These are phyloP conservation scores for Pseudocercospora crystallina DNA, from an alignment of 2,329 filamentous ascomycete genomes.

Conservation along the genomic window DNA sequence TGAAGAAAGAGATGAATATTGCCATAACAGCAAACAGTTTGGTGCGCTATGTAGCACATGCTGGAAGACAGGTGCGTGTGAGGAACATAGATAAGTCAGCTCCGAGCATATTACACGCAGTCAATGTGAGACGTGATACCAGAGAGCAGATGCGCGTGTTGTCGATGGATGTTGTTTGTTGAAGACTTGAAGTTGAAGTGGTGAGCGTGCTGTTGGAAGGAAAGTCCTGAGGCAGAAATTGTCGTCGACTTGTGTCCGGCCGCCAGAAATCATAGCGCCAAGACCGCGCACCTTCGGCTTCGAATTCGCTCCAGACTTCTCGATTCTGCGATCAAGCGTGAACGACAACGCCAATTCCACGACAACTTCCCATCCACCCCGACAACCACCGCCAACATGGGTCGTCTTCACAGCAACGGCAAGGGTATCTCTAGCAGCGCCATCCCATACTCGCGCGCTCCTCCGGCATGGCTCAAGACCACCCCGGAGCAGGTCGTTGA, in stretches of 20 bases:
- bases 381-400: constrained; percentile 63
- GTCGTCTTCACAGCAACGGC: constrained; percentile 98
- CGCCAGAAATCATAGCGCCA: background rate
- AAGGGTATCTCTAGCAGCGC: constrained; percentile 98
- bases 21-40: background rate
- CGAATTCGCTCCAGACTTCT: background rate
- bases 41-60: background rate
- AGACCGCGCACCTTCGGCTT: background rate
- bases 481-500: constrained; percentile 97
- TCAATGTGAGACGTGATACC: background rate
- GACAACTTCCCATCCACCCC: constrained; percentile 24
- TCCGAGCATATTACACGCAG: too few species aligned
- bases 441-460: constrained; percentile 91
- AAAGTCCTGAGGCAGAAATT: background rate
- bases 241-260: background rate
- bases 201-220: background rate
- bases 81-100: too few species aligned
- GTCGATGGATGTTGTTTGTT: background rate
- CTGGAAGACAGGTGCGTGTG: too few species aligned
- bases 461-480: constrained; percentile 97
- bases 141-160: background rate
- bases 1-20: background rate
- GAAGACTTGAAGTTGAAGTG: background rate
- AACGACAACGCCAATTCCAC: constrained; percentile 8
- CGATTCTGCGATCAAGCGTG: background rate